phyloP scores from a whole-genome alignment of 257 asterid genomes.

The Solanum infundibuliforme region DNA sequence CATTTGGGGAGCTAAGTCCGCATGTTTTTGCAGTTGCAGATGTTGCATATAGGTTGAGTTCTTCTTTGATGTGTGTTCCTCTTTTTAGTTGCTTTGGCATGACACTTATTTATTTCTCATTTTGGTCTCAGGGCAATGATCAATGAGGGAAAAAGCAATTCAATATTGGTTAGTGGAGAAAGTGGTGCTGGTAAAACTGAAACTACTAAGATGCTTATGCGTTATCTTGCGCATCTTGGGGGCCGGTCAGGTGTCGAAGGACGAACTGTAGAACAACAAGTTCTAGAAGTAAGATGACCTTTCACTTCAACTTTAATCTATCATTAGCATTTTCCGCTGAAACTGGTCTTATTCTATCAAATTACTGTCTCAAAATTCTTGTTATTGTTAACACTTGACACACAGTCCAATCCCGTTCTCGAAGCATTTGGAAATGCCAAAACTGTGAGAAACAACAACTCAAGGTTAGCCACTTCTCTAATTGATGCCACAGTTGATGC shows the following conservation, averaged over 20 bases:
- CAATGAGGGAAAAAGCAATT: slow-evolving; percentile 90
- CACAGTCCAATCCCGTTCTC: slow-evolving; percentile 94
- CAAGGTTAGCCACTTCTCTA: slow-evolving; percentile 50
- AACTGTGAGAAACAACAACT: slow-evolving; percentile 89
- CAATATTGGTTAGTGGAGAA: slow-evolving; percentile 99
- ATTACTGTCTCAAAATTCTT: neutral
- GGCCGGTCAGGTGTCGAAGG: slow-evolving; percentile 99
- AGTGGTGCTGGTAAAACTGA: slow-evolving; percentile 99
- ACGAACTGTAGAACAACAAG: slow-evolving; percentile 98
- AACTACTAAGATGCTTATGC: slow-evolving; percentile 97
- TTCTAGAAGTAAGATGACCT: slow-evolving; percentile 68
- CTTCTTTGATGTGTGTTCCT: neutral
- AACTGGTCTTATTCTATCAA: neutral
- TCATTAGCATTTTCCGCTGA: neutral
- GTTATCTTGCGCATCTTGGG: slow-evolving; percentile 93
- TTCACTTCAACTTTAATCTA: neutral
- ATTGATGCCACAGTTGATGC: neutral
- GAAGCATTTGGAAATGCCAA: slow-evolving; percentile 99
- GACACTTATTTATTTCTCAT: slow-evolving; percentile 7
- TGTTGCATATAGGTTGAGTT: slow-evolving; percentile 75
- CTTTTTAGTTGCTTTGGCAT: neutral
- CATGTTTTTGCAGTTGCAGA: slow-evolving; percentile 98
- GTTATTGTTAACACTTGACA: slow-evolving; percentile 14
- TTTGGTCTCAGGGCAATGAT: slow-evolving; percentile 70
- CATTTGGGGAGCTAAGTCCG: slow-evolving; percentile 97